Evolutionary conservation across 257 asterid species (phyloP).

Genomic region (Rauvolfia tetraphylla): DNA sequence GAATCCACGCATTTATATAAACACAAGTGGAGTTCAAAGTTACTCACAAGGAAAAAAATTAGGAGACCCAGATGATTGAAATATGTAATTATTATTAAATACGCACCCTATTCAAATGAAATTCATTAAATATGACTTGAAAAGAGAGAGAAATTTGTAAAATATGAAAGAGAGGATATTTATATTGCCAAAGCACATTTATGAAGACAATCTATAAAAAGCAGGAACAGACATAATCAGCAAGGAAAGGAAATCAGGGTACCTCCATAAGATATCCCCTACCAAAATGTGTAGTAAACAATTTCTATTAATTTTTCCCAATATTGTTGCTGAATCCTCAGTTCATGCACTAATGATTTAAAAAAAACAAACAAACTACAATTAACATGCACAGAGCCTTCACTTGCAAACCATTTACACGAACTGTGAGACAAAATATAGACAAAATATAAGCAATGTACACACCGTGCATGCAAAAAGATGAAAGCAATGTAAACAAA

Average conservation of each 20-base stretch:
- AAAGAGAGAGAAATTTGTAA: background rate
- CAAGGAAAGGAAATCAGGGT: background rate
- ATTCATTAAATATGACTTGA: background rate
- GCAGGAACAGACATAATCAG: background rate
- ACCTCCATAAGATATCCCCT: too few species aligned
- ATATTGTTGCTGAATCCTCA: background rate
- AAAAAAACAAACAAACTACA: background rate
- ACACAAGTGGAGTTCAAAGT: slow-evolving; percentile 5
- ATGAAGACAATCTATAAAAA: background rate
- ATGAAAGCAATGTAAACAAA: background rate
- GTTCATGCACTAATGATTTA: too few species aligned
- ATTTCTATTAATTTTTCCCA: background rate
- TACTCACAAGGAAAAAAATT: background rate
- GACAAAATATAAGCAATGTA: background rate
- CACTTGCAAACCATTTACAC: background rate
- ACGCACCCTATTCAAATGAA: background rate
- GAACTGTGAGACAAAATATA: background rate
- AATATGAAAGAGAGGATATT: background rate
- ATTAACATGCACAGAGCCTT: background rate
- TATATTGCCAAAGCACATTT: background rate
- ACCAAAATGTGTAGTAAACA: background rate
- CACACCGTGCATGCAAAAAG: background rate
- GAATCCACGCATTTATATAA: slow-evolving; percentile 13
- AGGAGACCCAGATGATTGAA: background rate
- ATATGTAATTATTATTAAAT: background rate